phyloP scores from a whole-genome alignment of 352 stramenopile species.

The Achlya hypogyna region DNA sequence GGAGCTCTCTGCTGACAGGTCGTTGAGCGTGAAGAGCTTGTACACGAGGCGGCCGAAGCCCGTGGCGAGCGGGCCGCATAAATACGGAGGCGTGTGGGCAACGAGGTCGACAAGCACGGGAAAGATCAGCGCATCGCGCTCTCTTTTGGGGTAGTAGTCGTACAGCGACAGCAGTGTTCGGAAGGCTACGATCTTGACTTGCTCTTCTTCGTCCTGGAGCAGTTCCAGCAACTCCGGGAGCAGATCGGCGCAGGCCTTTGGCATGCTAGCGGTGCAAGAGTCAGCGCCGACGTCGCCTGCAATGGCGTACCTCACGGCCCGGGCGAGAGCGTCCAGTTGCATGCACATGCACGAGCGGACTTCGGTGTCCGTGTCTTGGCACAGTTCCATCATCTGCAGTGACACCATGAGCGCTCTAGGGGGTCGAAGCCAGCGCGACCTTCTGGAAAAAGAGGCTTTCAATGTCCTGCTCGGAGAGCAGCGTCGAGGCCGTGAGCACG shows the following conservation, averaged over 20 bases:
- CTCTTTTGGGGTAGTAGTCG: slow-evolving; percentile 53
- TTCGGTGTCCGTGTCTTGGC: slow-evolving; percentile 76
- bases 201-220: slow-evolving; percentile 73
- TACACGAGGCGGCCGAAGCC: slow-evolving; percentile 50
- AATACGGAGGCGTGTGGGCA: slow-evolving; percentile 48
- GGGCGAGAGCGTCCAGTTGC: slow-evolving; percentile 59
- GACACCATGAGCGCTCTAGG: neutral
- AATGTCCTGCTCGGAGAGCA: slow-evolving; percentile 60
- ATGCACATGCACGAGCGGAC: slow-evolving; percentile 78
- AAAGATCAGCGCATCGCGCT: slow-evolving; percentile 54
- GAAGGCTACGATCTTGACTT: slow-evolving; percentile 75
- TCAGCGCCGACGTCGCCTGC: neutral
- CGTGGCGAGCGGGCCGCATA: slow-evolving; percentile 40
- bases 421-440: slow-evolving; percentile 23
- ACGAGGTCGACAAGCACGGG: slow-evolving; percentile 52
- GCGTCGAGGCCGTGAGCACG: slow-evolving; percentile 55
- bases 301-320: slow-evolving; percentile 46
- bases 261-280: slow-evolving; percentile 28
- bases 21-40: slow-evolving; percentile 48
- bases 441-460: slow-evolving; percentile 77
- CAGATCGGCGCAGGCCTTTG: slow-evolving; percentile 47
- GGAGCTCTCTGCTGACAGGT: slow-evolving; percentile 43
- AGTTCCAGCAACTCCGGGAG: slow-evolving; percentile 66
- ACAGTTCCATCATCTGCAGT: slow-evolving; percentile 70
- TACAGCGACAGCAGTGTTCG: slow-evolving; percentile 57